Conservation (phyloP, 305 asterid species). For the Rubia occidens region DNA sequence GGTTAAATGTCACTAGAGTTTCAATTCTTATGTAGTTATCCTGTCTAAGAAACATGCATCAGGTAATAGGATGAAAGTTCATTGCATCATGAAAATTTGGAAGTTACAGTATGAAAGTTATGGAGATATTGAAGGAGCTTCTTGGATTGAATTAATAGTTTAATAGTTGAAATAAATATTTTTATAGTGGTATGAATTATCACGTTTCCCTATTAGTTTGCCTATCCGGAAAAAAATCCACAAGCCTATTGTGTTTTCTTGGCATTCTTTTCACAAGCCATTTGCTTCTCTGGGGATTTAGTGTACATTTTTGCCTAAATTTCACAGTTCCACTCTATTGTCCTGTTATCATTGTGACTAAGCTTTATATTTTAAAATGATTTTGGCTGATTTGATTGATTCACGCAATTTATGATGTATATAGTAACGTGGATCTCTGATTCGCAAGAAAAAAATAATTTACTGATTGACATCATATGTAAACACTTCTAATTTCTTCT, state of each 20-base stretch:
- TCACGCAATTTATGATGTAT: neutral
- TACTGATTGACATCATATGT: neutral
- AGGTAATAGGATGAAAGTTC: neutral
- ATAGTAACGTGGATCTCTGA: neutral
- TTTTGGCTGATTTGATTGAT: neutral
- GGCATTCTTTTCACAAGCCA: neutral
- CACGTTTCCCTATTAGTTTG: neutral
- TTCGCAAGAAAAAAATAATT: neutral
- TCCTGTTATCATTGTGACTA: neutral
- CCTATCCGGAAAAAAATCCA: neutral
- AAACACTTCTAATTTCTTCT: neutral
- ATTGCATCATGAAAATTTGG: neutral
- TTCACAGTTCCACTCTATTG: neutral
- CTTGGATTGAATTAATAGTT: neutral
- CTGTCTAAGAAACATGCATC: neutral
- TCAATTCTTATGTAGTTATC: neutral
- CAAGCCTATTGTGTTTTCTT: neutral
- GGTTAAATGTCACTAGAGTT: neutral
- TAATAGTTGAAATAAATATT: neutral
- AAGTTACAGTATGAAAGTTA: neutral
- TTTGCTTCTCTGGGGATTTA: neutral
- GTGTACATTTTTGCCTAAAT: neutral
- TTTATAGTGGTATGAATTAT: neutral
- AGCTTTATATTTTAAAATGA: neutral
- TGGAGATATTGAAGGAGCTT: neutral